Evolutionary conservation across 768 basidiomycete genomes (phyloP), one percentile per base, ranked within the genome.

Genomic region (Phylloporus rhodoxanthus): DNA sequence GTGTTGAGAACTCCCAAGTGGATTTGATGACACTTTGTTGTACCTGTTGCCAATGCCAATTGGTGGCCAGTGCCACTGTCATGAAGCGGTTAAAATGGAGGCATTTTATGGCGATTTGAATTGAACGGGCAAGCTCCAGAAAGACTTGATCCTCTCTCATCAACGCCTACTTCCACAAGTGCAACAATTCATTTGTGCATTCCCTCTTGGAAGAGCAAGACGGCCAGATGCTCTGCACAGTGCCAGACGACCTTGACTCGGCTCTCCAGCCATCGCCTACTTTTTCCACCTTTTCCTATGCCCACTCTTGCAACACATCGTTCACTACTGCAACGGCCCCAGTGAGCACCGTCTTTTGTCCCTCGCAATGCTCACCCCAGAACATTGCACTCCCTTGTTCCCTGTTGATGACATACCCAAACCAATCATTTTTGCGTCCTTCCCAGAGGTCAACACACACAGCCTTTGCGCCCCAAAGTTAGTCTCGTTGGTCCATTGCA

Each of bases 401-500:
- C 65, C 65, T 2, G 13, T 55, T 3, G 42, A 53, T 0, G 57
- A 67, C 2, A 13, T 7, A n/a, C 6, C 23, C 11, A n/a, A 28
- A 42, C 9, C 17, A 19, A 8, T 1, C 36, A 9, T 19, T 3
- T 23, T 25, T 15, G 13, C 13, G 2, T 11, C 37, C 21, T 21
- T 9, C 4, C 37, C 38, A 23, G 17, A 39, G 21, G 38, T 23
- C 11, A 23, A 40, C 40, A 4, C 8, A 4, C 44, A 21, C 2
- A 33, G 32, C 17, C 58, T 61, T 8, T 38, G 40, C 2, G 11
- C 59, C 5, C 42, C 46, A 4, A 48, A 48, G 8, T 8, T 48
- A 62, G 44, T 62, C 61, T 0, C 58, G 54, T 13, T 67, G 65
- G 65, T 67, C 66, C 13, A 49, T 68, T 20, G 65, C 66, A 4